phyloP scores from a whole-genome alignment of 2,329 filamentous ascomycete genomes.

The Arthrobotrys musiformis region DNA sequence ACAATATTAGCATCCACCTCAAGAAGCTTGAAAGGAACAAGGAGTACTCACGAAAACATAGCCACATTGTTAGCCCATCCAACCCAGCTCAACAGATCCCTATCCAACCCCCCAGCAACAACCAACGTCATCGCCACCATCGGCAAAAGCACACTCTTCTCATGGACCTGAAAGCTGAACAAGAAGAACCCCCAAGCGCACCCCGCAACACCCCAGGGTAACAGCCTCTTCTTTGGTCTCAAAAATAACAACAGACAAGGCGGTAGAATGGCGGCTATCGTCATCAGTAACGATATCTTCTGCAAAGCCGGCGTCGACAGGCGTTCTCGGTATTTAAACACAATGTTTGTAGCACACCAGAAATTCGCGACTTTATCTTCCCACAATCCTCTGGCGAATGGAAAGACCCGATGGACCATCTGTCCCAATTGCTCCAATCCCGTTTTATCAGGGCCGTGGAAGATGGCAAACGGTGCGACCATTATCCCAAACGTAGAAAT shows the following conservation, averaged over 20 bases:
- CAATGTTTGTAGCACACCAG: conserved; percentile 91
- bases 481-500: conserved; percentile 74
- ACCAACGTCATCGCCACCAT: conserved; percentile 92
- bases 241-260: conserved; percentile 83
- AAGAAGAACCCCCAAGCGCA: conserved; percentile 97
- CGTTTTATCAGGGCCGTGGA: conserved; percentile 75
- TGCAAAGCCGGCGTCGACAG: conserved; percentile 79
- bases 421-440: conserved; percentile 82
- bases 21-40: neutral
- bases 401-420: conserved; percentile 90
- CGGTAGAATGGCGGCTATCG: conserved; percentile 78
- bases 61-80: conserved; percentile 81
- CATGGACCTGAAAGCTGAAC: conserved; percentile 97
- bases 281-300: conserved; percentile 73
- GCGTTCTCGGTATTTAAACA: conserved; percentile 80
- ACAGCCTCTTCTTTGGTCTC: conserved; percentile 77
- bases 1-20: conserved; percentile 68
- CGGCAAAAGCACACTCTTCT: conserved; percentile 94
- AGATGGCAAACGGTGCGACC: conserved; percentile 70
- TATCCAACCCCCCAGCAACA: conserved; percentile 80
- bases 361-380: conserved; percentile 99
- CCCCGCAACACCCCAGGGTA: conserved; percentile 82
- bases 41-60: conserved; percentile 56
- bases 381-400: conserved; percentile 93
- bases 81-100: conserved; percentile 84